Base-by-base conservation (phyloP, 257 asterid genomes). In the Solanum dulcamara region DNA sequence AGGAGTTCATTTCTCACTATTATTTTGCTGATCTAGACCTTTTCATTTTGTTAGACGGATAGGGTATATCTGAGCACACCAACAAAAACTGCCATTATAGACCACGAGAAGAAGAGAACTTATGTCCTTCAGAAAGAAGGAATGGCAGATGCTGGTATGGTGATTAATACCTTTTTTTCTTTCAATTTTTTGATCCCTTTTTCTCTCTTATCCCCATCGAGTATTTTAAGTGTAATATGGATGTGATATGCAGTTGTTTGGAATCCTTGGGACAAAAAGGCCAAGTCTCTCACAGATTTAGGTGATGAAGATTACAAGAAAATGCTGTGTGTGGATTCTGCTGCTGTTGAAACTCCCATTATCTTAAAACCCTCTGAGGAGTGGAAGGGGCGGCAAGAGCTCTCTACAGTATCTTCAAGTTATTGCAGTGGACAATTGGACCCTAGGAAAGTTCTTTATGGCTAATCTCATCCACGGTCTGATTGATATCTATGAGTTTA, bases 191-290 rank as follows among this genome's bases (percentile, higher is more conserved):
- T 33, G 11, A 74, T 80, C 17, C 84, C 55, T 33, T 72, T 86
- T 84, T 37, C 33, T 84, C 64, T 30, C 48, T 7, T 7, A 46
- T 75, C 33, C 79, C 51, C 2, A 18, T 60, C 46, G 14, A 75
- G 42, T 11, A 20, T 51, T 26, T 38, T 46, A 11, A 38, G 12
- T 46, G 59, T 86, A 60, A 87, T 86, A 55, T 20, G 51, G 81
- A 48, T 86, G 57, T 88, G 53, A 33, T 77, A 30, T 86, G 87
- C 93, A 94, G 97, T 88, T 88, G 91, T 94, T 70, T 93, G 98
- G 98, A 94, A 94, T 88, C 98, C 98, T 81, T 94, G 98, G 97
- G 97, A 94, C 90, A 94, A 93, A 89, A 92, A 89, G 84, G 92
- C 95, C n/a, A 93, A 94, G 92, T 86, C 97, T 84, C 91, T 93